Evolutionary conservation across 305 asterid species (phyloP).

Genomic region (Rubia occidens): DNA sequence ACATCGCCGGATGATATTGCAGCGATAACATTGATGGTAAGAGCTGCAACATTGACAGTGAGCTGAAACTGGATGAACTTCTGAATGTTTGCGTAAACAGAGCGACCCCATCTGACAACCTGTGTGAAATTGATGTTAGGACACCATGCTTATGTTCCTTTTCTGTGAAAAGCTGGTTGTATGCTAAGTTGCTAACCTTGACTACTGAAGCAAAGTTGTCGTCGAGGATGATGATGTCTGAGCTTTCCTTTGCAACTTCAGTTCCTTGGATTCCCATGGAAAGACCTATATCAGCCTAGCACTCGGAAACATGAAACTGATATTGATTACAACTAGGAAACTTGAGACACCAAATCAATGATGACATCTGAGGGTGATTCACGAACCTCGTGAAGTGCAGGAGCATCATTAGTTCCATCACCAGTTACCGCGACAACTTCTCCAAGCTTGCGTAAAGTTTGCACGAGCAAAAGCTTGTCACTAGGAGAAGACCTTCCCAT

Average conservation of each 20-base stretch:
- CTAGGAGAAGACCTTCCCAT: conserved; percentile 97
- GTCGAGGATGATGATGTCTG: conserved; percentile 86
- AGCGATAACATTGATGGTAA: conserved; percentile 77
- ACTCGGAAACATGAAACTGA: conserved; percentile 10
- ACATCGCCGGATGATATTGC: conserved; percentile 85
- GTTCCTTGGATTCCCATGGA: conserved; percentile 98
- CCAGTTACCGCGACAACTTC: conserved; percentile 96
- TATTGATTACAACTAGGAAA: conserved; percentile 1
- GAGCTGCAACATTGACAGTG: conserved; percentile 92
- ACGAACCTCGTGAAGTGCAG: conserved; percentile 91
- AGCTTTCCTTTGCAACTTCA: conserved; percentile 96
- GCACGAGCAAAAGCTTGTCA: conserved; percentile 91
- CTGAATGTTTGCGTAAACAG: conserved; percentile 90
- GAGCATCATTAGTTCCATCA: conserved; percentile 98
- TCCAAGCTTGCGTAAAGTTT: conserved; percentile 82
- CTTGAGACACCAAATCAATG: background rate
- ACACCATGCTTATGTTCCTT: background rate
- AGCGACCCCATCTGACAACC: conserved; percentile 99
- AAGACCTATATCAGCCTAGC: conserved; percentile 92
- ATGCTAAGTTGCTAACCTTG: conserved; percentile 38
- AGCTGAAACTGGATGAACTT: conserved; percentile 97
- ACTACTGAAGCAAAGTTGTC: conserved; percentile 93
- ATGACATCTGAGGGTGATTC: background rate
- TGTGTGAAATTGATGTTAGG: conserved; percentile 29
- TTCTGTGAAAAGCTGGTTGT: background rate